A percentile compares a stretch with the other conserved stretches of the same genome.
Evolutionary conservation across 225 moss, liverwort and hornwort genomes (phyloP).

Genomic region (Marchantia polymorpha): DNA sequence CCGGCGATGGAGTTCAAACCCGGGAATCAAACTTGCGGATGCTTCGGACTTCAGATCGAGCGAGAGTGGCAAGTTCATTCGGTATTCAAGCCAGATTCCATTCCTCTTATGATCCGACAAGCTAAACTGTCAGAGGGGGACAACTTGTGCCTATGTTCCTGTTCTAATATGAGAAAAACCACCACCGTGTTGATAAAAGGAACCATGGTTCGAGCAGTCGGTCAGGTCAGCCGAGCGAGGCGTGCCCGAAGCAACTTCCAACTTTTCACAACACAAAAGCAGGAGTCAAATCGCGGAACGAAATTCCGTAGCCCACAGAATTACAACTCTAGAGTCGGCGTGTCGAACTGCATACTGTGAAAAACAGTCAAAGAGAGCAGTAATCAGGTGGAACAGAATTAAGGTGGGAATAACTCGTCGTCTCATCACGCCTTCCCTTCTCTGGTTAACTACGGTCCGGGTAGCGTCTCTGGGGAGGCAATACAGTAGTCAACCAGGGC

Average conservation of each 20-base stretch:
- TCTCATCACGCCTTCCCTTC: neutral
- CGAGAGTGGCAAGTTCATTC: neutral
- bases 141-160: neutral
- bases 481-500: too few species aligned
- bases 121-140: neutral
- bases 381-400: too few species aligned
- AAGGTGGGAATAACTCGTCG: neutral
- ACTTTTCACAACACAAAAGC: too few species aligned
- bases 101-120: neutral
- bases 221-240: too few species aligned
- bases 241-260: too few species aligned
- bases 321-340: too few species aligned
- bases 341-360: too few species aligned
- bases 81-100: neutral
- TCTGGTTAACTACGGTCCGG: neutral
- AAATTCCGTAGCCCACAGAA: too few species aligned
- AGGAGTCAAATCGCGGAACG: too few species aligned
- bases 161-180: neutral
- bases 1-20: neutral
- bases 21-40: too few species aligned
- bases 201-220: neutral
- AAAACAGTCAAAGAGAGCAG: too few species aligned
- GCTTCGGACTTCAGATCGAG: too few species aligned
- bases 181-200: neutral
- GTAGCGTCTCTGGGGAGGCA: neutral